Percentiles rank a stretch among this genome's conserved stretches.
Evolutionary conservation across 2,329 filamentous ascomycete species (phyloP).

Genomic region (Seiridium unicorne): DNA sequence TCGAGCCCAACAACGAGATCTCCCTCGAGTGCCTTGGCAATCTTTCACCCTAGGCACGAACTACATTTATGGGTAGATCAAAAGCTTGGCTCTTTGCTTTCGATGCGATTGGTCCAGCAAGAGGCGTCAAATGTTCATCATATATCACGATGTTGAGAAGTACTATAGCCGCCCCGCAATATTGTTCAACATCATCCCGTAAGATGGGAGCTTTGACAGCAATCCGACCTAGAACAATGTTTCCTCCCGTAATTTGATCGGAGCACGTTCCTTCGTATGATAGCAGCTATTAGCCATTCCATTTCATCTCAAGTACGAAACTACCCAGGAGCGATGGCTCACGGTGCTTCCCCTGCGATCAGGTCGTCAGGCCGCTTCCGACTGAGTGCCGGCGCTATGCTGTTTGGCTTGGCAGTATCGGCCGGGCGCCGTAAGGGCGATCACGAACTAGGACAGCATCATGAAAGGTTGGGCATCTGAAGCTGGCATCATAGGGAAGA

Average conservation of each 20-base stretch:
- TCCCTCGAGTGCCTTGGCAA: not conserved
- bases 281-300: not conserved
- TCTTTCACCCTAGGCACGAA: not conserved
- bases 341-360: not conserved
- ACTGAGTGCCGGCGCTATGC: not conserved
- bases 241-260: not conserved
- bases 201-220: not conserved
- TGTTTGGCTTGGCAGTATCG: constrained; percentile 8
- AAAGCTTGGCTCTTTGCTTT: not conserved
- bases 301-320: constrained; percentile 6
- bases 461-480: not conserved
- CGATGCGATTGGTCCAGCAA: constrained; percentile 6
- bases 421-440: not conserved
- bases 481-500: constrained; percentile 6
- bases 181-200: not conserved
- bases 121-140: not conserved
- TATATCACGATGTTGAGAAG: not conserved
- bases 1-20: not conserved
- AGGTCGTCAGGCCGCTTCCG: not conserved
- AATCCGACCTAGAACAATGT: constrained; percentile 1
- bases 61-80: not conserved
- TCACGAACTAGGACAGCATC: not conserved
- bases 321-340: constrained; percentile 3
- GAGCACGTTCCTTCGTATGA: not conserved
- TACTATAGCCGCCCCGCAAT: not conserved